Conservation (phyloP, 129 eudicot genomes). For the Apium graveolens region DNA sequence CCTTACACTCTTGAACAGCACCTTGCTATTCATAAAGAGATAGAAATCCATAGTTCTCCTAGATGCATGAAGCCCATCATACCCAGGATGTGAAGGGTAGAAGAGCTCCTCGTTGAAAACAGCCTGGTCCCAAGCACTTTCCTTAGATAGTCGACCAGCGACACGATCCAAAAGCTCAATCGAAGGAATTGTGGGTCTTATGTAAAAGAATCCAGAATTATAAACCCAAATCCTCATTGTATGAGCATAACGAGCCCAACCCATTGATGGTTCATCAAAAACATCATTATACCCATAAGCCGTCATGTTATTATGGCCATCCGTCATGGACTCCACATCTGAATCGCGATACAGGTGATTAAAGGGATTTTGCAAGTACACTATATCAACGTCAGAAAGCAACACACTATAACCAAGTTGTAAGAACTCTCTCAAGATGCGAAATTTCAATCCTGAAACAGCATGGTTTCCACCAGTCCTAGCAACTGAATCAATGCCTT, state of each 20-base stretch:
- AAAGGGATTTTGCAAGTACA: slow-evolving; percentile 44
- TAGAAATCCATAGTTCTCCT: slow-evolving; percentile 47
- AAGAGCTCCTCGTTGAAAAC: slow-evolving; percentile 48
- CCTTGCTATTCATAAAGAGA: slow-evolving; percentile 49
- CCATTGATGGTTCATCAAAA: slow-evolving; percentile 51
- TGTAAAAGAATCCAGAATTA: slow-evolving; percentile 45
- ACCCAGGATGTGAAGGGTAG: slow-evolving; percentile 47
- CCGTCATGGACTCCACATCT: slow-evolving; percentile 50
- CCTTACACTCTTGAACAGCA: slow-evolving; percentile 41
- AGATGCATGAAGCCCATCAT: slow-evolving; percentile 48
- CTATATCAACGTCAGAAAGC: slow-evolving; percentile 47
- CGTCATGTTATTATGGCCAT: slow-evolving; percentile 42
- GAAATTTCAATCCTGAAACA: slow-evolving; percentile 50
- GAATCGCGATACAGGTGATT: slow-evolving; percentile 42
- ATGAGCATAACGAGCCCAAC: slow-evolving; percentile 56
- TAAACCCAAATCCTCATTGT: slow-evolving; percentile 54
- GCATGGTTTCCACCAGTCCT: slow-evolving; percentile 42
- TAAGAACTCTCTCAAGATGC: slow-evolving; percentile 43
- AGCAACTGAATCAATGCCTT: slow-evolving; percentile 26
- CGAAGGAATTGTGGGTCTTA: slow-evolving; percentile 45
- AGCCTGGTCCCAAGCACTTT: slow-evolving; percentile 45
- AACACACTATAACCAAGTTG: slow-evolving; percentile 44
- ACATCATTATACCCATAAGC: slow-evolving; percentile 46
- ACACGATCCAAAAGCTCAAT: slow-evolving; percentile 57
- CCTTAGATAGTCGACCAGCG: slow-evolving; percentile 30